A percentile compares a stretch with the other conserved stretches of the same genome.
These are phyloP conservation scores for Beta corolliflora DNA, from an alignment of 179 eudicot species.

Conservation along the genomic window DNA sequence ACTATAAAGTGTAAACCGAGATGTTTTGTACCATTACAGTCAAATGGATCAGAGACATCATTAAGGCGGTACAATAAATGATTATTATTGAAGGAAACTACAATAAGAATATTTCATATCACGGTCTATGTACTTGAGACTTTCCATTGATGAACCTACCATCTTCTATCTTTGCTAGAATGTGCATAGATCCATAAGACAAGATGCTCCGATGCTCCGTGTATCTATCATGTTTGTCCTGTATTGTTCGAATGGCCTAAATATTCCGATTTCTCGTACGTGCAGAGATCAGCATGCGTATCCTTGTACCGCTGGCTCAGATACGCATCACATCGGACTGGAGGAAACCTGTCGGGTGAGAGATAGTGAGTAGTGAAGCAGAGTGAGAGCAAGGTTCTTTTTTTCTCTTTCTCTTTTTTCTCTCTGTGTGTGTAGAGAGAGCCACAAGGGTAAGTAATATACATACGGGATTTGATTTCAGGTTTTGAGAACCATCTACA, in stretches of 20 bases:
- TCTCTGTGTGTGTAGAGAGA: too few relatives aligned
- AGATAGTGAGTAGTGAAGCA: neutral
- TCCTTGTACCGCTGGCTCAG: constrained; percentile 75
- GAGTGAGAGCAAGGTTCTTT: neutral
- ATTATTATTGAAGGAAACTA: neutral
- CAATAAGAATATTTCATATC: neutral
- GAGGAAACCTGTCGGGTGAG: constrained; percentile 61
- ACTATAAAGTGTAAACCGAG: neutral
- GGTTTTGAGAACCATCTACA: too few relatives aligned
- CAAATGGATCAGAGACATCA: neutral
- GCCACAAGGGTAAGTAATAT: too few relatives aligned
- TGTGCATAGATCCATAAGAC: neutral
- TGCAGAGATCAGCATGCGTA: constrained; percentile 60
- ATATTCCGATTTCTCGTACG: constrained; percentile 40
- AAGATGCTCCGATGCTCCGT: neutral
- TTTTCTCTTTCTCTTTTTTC: too few relatives aligned
- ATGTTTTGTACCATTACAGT: neutral
- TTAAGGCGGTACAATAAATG: constrained; percentile 18
- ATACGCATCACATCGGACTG: constrained; percentile 59
- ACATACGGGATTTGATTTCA: too few relatives aligned
- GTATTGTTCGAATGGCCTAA: neutral
- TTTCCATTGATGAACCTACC: neutral
- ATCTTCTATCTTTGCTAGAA: neutral
- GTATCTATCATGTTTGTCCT: neutral
- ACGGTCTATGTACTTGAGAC: neutral